Percentiles rank a stretch among this genome's conserved stretches.
phyloP scores from a whole-genome alignment of 495 filamentous ascomycete genomes.

The Corynascus novoguineensis region DNA sequence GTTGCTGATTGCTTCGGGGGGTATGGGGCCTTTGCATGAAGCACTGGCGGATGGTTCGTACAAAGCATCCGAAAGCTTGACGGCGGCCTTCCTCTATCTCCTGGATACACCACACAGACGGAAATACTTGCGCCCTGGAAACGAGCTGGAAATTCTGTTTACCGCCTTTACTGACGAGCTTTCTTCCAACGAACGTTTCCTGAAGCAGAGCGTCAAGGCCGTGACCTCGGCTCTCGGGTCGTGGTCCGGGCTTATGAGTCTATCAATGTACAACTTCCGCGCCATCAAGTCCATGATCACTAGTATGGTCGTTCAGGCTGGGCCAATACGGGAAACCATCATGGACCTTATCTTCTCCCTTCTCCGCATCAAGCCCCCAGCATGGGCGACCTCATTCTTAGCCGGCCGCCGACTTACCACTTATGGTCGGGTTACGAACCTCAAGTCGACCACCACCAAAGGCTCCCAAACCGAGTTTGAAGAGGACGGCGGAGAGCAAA shows the following conservation, averaged over 20 bases:
- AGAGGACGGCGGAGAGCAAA: slow-evolving; percentile 64
- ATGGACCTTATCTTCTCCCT: slow-evolving; percentile 88
- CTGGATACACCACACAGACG: slow-evolving; percentile 78
- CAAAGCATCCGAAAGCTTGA: slow-evolving; percentile 80
- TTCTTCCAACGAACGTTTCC: slow-evolving; percentile 62
- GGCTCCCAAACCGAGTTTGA: slow-evolving; percentile 51
- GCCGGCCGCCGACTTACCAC: slow-evolving; percentile 89
- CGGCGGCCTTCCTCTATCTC: slow-evolving; percentile 78
- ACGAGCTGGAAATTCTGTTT: slow-evolving; percentile 72
- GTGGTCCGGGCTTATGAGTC: slow-evolving; percentile 83
- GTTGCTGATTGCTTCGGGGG: slow-evolving; percentile 72
- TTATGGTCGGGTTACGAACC: slow-evolving; percentile 84
- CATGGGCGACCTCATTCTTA: slow-evolving; percentile 93
- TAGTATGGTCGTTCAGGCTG: slow-evolving; percentile 67
- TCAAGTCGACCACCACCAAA: slow-evolving; percentile 52
- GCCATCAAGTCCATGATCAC: slow-evolving; percentile 76
- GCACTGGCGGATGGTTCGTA: slow-evolving; percentile 86
- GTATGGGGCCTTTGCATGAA: slow-evolving; percentile 74
- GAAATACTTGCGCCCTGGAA: slow-evolving; percentile 72
- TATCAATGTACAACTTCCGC: slow-evolving; percentile 79
- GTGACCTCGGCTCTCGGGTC: slow-evolving; percentile 83
- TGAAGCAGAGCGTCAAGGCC: slow-evolving; percentile 80
- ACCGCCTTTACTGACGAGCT: slow-evolving; percentile 84
- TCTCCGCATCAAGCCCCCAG: slow-evolving; percentile 87
- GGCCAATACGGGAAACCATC: slow-evolving; percentile 61